phyloP scores from a whole-genome alignment of 306 rosid species.

The Cercis canadensis region DNA sequence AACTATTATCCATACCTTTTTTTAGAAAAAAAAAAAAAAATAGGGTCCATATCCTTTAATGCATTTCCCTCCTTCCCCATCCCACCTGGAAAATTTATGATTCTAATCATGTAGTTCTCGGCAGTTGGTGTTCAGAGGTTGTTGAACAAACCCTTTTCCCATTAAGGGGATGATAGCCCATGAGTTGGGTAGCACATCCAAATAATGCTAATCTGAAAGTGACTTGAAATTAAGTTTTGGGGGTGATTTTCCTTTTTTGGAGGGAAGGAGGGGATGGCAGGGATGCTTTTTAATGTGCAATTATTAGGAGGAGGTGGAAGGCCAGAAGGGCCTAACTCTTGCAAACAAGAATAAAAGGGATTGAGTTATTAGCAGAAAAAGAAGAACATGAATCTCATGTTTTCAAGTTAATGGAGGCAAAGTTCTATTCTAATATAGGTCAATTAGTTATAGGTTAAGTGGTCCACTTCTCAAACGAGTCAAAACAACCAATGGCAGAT shows the following conservation, averaged over 20 bases:
- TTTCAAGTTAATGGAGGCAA: neutral
- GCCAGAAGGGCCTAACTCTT: too few species aligned
- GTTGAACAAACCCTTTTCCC: neutral
- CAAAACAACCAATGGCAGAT: too few species aligned
- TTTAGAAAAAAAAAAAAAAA: neutral
- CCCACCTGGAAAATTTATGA: neutral
- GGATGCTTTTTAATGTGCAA: neutral
- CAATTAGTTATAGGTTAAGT: too few species aligned
- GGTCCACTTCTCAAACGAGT: too few species aligned
- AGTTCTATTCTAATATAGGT: neutral
- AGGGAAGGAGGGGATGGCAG: neutral
- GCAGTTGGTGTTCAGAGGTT: too few species aligned
- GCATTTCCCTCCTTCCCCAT: too few species aligned
- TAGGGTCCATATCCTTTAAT: too few species aligned
- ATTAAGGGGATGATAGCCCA: slow-evolving; percentile 33
- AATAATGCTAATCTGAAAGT: slow-evolving; percentile 11
- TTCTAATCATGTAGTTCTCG: neutral
- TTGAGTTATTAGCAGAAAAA: neutral
- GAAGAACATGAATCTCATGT: neutral
- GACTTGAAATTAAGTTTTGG: slow-evolving; percentile 20
- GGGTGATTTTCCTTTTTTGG: neutral
- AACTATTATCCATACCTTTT: too few species aligned
- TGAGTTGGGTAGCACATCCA: slow-evolving; percentile 10
- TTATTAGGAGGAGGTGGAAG: neutral
- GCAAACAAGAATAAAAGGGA: too few species aligned